Evolutionary conservation across 1,284 basidiomycete species (phyloP).

Genomic region (Nidula niveotomentosa): DNA sequence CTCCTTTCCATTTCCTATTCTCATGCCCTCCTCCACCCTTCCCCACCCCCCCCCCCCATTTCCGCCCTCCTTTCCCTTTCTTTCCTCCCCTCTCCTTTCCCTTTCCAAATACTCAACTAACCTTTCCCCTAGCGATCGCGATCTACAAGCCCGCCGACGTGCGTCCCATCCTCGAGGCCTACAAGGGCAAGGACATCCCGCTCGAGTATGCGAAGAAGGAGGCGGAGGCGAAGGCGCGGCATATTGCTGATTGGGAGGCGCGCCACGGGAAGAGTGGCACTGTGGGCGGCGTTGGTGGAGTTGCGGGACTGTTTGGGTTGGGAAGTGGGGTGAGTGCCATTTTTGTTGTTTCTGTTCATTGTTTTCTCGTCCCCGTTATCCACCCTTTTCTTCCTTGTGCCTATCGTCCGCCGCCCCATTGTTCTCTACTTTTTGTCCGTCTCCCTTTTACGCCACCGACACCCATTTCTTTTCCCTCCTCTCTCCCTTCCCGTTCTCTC

Average conservation of each 20-base stretch:
- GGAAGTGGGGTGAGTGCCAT: slow-evolving; percentile 11
- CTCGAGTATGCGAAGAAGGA: slow-evolving; percentile 89
- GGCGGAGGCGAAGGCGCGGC: slow-evolving; percentile 73
- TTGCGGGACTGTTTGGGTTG: slow-evolving; percentile 53
- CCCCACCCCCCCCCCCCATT: no score
- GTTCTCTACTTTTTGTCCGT: no score
- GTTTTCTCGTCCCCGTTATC: no score
- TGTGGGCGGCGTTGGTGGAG: slow-evolving; percentile 55
- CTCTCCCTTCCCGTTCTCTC: slow-evolving; percentile 3
- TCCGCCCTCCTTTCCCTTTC: slow-evolving; percentile 2
- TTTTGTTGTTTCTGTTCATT: no score
- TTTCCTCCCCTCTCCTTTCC: background rate
- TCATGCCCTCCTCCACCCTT: background rate
- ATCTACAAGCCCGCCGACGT: slow-evolving; percentile 88
- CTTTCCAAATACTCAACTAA: no score
- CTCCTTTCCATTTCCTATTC: background rate
- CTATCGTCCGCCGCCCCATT: no score
- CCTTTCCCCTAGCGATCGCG: slow-evolving; percentile 65
- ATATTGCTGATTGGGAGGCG: slow-evolving; percentile 84
- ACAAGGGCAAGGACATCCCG: slow-evolving; percentile 87
- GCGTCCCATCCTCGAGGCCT: slow-evolving; percentile 83
- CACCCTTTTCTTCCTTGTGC: no score
- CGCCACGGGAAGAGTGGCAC: slow-evolving; percentile 39
- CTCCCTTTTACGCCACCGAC: no score
- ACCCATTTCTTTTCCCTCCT: background rate